Evolutionary conservation across 1,139 yeast genomes (phyloP), one percentile per base, ranked within the genome.

Genomic region (Lodderomyces orthopsilosis): DNA sequence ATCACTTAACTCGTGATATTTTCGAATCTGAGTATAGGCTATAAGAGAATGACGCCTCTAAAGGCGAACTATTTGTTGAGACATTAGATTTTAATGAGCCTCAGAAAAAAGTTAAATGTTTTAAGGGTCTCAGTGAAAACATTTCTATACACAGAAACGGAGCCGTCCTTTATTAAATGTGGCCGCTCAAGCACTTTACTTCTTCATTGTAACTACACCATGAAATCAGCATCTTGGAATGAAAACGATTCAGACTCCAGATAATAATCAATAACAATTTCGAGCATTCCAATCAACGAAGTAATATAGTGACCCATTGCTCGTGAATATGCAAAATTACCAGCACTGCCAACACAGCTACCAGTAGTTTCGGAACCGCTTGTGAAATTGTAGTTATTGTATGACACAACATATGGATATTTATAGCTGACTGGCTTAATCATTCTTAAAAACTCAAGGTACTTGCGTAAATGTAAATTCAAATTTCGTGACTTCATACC

Each of bases 11-110:
- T 15, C 90, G 88, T 6, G 85, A 89, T 26, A 89, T 91, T 24
- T 93, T 98, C n/a, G 98, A 96, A 94, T 55, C 96, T 93, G 1
- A 79, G 87, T 52, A 87, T 90, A 57, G 95, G 89, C 59, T 81
- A 82, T 50, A 77, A 86, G 47, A 74, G 93, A 41, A 56, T 17
- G 63, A 62, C 42, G 72, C 67, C 26, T 62, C 57, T 19, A 83
- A 80, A 43, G 77, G 77, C 27, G 81, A 79, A 52, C 85, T 81
- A 0, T 74, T 67, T 50, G 83, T 93, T 50, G 97, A 91, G 61
- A 85, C 93, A 33, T 68, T 90, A 44, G 96, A 91, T 58, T 93
- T 90, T 63, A 84, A 85, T 51, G 65, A 65, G 15, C 61, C 43
- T 15, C 42, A 38, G 12, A 9, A n/a, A n/a, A n/a, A n/a, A n/a